Conservation (phyloP, 164 flowering plant genomes). For the Stephania yunnanensis region DNA sequence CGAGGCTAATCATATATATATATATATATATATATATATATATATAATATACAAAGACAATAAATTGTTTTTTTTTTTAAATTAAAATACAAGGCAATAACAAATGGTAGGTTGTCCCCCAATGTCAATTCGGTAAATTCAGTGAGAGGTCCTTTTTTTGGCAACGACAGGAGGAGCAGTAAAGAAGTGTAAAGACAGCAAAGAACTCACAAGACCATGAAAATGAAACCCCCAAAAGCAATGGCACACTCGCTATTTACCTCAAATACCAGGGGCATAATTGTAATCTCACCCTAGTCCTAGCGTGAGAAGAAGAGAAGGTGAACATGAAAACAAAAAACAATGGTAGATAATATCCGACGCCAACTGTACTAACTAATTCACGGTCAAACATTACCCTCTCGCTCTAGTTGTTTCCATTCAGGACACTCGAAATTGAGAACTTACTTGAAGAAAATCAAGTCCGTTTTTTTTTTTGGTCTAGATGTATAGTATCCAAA, state of each 20-base stretch:
- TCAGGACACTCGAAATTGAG: too few relatives aligned
- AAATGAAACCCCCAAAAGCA: not conserved
- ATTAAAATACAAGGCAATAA: not conserved
- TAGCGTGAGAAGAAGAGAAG: conserved; percentile 6
- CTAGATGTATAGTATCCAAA: too few relatives aligned
- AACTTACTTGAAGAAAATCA: too few relatives aligned
- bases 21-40: not conserved
- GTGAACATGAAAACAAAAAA: not conserved
- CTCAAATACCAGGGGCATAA: not conserved
- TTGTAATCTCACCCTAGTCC: not conserved
- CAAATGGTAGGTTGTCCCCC: not conserved
- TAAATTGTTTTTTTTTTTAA: too few relatives aligned
- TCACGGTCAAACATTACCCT: too few relatives aligned
- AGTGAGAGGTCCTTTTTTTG: not conserved
- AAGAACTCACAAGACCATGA: not conserved
- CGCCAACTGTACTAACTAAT: too few relatives aligned
- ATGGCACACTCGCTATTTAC: not conserved
- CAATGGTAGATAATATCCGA: too few relatives aligned
- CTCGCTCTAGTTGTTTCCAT: too few relatives aligned
- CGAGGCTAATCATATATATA: not conserved
- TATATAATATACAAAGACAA: not conserved
- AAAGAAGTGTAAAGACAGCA: conserved; percentile 8
- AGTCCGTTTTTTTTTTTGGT: too few relatives aligned
- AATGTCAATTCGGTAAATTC: not conserved
- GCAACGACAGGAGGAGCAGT: not conserved